Percentiles rank a stretch among this genome's conserved stretches.
Evolutionary conservation across 2,329 filamentous ascomycete species (phyloP).

Genomic region (Gnomoniopsis smithogilvyi): DNA sequence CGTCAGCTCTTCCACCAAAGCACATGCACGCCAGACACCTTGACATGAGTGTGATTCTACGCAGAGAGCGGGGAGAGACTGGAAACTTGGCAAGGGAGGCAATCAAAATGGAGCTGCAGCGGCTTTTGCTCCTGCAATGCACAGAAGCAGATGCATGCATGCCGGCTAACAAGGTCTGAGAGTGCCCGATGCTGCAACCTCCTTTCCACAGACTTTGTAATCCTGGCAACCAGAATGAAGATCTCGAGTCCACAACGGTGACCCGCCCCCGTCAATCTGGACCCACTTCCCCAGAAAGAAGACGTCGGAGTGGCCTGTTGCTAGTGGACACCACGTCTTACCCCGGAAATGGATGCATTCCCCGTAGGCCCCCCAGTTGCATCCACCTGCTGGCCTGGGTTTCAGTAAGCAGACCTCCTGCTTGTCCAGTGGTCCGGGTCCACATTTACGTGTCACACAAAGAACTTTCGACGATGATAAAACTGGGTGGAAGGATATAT

Average conservation of each 20-base stretch:
- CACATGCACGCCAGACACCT: no score
- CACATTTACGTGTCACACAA: no score
- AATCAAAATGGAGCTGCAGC: not conserved
- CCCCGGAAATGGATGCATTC: not conserved
- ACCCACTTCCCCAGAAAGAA: conserved; percentile 6
- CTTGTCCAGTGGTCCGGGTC: not conserved
- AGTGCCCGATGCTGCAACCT: not conserved
- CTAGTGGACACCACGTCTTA: not conserved
- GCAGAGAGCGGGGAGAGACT: no score
- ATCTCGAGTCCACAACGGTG: not conserved
- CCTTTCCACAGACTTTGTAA: not conserved
- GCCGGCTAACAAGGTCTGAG: not conserved
- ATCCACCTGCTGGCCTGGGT: not conserved
- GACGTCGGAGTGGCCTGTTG: conserved; percentile 1
- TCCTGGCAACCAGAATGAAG: not conserved
- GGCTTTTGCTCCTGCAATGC: not conserved
- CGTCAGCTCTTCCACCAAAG: no score
- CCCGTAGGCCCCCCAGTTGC: not conserved
- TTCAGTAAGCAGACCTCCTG: not conserved
- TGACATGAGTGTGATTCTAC: no score
- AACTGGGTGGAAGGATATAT: no score
- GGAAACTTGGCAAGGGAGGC: not conserved
- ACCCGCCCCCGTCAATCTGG: not conserved
- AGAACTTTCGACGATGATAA: no score
- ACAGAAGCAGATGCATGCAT: not conserved